These are phyloP conservation scores for Xylaria polymorpha DNA, from an alignment of 2,329 filamentous ascomycete genomes.

Conservation along the genomic window DNA sequence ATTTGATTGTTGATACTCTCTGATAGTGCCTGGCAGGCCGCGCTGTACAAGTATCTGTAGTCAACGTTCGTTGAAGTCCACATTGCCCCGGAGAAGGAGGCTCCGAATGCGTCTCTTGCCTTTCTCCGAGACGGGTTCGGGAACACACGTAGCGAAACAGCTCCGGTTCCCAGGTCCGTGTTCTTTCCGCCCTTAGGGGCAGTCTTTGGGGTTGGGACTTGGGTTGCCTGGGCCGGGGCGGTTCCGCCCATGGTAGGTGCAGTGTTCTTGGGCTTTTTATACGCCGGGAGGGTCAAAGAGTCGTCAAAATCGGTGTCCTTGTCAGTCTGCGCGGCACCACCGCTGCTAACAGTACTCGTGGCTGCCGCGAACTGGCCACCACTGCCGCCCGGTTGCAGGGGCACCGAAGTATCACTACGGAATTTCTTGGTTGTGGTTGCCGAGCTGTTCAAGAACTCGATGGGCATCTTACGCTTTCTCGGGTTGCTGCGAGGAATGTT, in stretches of 20 bases:
- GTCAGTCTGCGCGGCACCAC: too few relatives aligned
- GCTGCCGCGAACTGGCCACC: slow-evolving; percentile 39
- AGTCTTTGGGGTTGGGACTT: not conserved
- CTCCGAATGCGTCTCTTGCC: not conserved
- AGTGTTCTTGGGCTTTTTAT: too few relatives aligned
- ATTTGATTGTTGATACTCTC: slow-evolving; percentile 26
- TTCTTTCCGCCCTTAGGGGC: too few relatives aligned
- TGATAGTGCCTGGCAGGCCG: not conserved
- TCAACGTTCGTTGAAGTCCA: not conserved
- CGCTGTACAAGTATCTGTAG: not conserved
- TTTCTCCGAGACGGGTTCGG: not conserved
- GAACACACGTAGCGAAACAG: not conserved
- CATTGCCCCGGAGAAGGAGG: slow-evolving; percentile 1
- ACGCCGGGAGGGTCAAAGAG: too few relatives aligned
- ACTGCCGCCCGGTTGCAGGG: slow-evolving; percentile 28
- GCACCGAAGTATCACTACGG: slow-evolving; percentile 20
- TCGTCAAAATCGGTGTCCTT: not conserved
- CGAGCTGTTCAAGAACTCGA: slow-evolving; percentile 39
- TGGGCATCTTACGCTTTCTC: slow-evolving; percentile 49
- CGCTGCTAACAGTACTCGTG: not conserved
- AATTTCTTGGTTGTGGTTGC: slow-evolving; percentile 30
- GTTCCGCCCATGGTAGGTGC: too few relatives aligned
- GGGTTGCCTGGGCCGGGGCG: not conserved
- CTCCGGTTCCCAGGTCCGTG: not conserved
- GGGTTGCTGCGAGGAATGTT: slow-evolving; percentile 47